Percentiles rank a stretch among this genome's conserved stretches.
These are phyloP conservation scores for Lippia alba DNA, from an alignment of 305 asterid genomes.

Conservation along the genomic window DNA sequence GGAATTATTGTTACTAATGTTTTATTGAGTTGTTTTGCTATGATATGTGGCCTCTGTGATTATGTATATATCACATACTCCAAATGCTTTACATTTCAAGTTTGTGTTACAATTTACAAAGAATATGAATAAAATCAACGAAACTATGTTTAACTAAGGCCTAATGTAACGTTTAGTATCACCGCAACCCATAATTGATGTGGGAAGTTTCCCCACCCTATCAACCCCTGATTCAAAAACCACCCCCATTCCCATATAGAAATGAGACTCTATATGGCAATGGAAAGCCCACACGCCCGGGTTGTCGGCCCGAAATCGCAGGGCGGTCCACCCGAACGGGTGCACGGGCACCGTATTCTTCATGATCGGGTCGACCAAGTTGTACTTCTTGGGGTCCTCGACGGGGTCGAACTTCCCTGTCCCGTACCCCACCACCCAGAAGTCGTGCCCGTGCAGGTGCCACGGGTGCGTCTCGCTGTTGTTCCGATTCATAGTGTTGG, in stretches of 20 bases:
- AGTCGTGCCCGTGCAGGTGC: slow-evolving; percentile 98
- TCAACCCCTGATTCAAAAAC: slow-evolving; percentile 86
- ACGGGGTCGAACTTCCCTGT: slow-evolving; percentile 60
- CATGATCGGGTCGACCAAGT: slow-evolving; percentile 81
- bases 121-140: not conserved
- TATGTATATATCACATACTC: not conserved
- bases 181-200: slow-evolving; percentile 91
- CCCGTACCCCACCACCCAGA: slow-evolving; percentile 89
- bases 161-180: slow-evolving; percentile 40
- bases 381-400: slow-evolving; percentile 56
- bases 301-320: slow-evolving; percentile 81
- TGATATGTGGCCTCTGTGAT: no score
- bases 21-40: no score
- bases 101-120: not conserved
- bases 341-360: slow-evolving; percentile 84
- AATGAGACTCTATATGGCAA: slow-evolving; percentile 94
- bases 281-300: slow-evolving; percentile 97
- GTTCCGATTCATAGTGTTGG: slow-evolving; percentile 60
- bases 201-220: slow-evolving; percentile 69
- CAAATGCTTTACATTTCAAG: slow-evolving; percentile 1
- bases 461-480: slow-evolving; percentile 96
- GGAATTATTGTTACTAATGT: no score
- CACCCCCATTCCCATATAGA: slow-evolving; percentile 92
- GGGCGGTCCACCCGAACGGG: slow-evolving; percentile 88
- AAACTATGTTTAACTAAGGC: slow-evolving; percentile 20